These are phyloP conservation scores for Phalaenopsis equestris DNA, from an alignment of 106 monocot species.

Conservation along the genomic window DNA sequence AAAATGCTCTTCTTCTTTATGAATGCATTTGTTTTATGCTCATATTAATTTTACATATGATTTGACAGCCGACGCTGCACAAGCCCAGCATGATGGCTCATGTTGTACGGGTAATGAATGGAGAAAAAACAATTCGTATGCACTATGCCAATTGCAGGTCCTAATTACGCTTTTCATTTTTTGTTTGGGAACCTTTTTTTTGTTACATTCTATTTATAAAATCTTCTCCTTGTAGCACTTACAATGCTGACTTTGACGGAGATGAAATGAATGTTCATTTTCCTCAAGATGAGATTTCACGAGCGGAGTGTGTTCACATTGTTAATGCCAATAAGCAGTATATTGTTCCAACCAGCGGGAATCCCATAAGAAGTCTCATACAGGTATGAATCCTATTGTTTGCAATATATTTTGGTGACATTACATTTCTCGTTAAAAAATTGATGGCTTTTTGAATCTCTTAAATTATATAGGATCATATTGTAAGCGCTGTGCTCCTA, in stretches of 20 bases:
- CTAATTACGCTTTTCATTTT: neutral
- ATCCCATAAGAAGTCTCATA: conserved; percentile 89
- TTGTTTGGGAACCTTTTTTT: neutral
- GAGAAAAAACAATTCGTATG: conserved; percentile 90
- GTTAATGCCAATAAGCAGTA: conserved; percentile 94
- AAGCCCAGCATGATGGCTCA: conserved; percentile 98
- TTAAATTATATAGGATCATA: conserved; percentile 71
- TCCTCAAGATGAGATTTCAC: conserved; percentile 98
- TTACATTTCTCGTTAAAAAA: neutral
- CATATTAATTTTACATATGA: neutral
- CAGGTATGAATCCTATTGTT: conserved; percentile 43
- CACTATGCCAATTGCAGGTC: conserved; percentile 99
- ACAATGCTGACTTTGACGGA: conserved; percentile 99
- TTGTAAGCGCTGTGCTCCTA: conserved; percentile 86
- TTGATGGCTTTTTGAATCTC: neutral
- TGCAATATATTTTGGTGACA: neutral
- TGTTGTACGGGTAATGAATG: conserved; percentile 75
- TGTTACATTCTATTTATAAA: neutral
- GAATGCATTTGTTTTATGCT: neutral
- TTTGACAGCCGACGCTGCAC: conserved; percentile 85
- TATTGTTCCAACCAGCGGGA: conserved; percentile 78
- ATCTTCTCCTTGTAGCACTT: conserved; percentile 49
- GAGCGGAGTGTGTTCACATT: conserved; percentile 78
- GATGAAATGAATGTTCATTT: conserved; percentile 99
- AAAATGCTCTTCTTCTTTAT: neutral